A percentile compares a stretch with the other conserved stretches of the same genome.
These are phyloP conservation scores for Berkeleyomyces basicola DNA, from an alignment of 2,329 filamentous ascomycete species.

Conservation along the genomic window DNA sequence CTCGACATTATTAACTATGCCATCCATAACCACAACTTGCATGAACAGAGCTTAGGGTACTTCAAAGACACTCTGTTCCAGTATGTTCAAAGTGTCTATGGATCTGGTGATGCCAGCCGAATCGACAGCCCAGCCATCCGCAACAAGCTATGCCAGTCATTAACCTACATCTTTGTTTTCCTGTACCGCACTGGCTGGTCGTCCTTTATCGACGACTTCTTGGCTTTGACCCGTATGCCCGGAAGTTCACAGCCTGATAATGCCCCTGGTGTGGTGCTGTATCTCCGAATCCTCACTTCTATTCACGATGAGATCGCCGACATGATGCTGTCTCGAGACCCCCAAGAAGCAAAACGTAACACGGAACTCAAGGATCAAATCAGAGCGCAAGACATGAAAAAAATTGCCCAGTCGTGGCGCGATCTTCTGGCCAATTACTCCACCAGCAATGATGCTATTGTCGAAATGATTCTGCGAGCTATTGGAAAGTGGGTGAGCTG, in stretches of 20 bases:
- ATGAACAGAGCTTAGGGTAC: slow-evolving; percentile 52
- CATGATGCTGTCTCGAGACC: slow-evolving; percentile 63
- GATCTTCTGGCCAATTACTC: slow-evolving; percentile 70
- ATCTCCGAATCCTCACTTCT: slow-evolving; percentile 72
- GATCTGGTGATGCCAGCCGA: slow-evolving; percentile 35
- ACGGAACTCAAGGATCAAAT: slow-evolving; percentile 83
- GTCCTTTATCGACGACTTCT: slow-evolving; percentile 78
- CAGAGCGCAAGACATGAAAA: slow-evolving; percentile 70
- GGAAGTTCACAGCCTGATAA: slow-evolving; percentile 51
- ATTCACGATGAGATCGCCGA: slow-evolving; percentile 97
- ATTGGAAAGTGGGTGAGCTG: slow-evolving; percentile 96
- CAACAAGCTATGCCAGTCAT: slow-evolving; percentile 91
- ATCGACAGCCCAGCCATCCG: slow-evolving; percentile 65
- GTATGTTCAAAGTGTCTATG: slow-evolving; percentile 66
- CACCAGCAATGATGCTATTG: slow-evolving; percentile 50
- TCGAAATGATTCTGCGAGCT: slow-evolving; percentile 81
- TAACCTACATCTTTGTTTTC: slow-evolving; percentile 83
- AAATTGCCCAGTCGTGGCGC: slow-evolving; percentile 80
- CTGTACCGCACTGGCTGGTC: slow-evolving; percentile 80
- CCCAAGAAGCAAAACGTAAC: slow-evolving; percentile 67
- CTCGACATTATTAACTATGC: slow-evolving; percentile 90
- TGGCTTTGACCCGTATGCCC: slow-evolving; percentile 51
- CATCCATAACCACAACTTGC: slow-evolving; percentile 62
- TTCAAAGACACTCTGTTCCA: slow-evolving; percentile 68
- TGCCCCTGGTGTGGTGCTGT: slow-evolving; percentile 60